Conservation (phyloP, 2,329 filamentous ascomycete species). For the Periconia sp. region DNA sequence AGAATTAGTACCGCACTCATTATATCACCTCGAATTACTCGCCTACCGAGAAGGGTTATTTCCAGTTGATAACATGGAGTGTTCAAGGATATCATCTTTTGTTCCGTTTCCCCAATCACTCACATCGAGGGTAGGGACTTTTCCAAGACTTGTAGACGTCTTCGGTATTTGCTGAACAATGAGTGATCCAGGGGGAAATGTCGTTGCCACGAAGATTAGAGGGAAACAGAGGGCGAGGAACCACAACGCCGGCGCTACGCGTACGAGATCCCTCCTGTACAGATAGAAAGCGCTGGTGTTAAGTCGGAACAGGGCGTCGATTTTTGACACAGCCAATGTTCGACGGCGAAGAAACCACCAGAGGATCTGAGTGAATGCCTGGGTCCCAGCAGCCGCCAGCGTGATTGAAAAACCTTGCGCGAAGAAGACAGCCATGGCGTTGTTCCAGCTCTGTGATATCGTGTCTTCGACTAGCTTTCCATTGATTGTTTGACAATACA, state of each 20-base stretch:
- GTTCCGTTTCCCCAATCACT: neutral
- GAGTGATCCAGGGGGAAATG: neutral
- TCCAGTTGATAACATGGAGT: neutral
- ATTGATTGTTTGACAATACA: neutral
- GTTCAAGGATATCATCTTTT: neutral
- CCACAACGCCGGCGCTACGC: neutral
- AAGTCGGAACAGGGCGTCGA: neutral
- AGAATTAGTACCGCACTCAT: neutral
- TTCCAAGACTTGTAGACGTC: neutral
- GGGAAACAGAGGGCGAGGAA: neutral
- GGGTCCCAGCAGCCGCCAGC: neutral
- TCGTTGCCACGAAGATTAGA: neutral
- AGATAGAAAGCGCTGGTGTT: neutral
- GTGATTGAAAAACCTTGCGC: neutral
- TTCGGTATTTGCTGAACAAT: conserved; percentile 8
- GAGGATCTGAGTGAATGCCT: neutral
- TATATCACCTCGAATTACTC: neutral
- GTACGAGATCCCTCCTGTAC: neutral
- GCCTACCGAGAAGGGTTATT: neutral
- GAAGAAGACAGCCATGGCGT: neutral
- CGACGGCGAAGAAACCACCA: conserved; percentile 1
- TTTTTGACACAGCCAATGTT: neutral
- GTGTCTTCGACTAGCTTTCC: neutral
- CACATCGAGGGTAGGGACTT: neutral
- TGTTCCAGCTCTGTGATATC: conserved; percentile 1